phyloP scores from a whole-genome alignment of 192 early-diverging fungal genomes.

The Phlyctochytrium planicorne region DNA sequence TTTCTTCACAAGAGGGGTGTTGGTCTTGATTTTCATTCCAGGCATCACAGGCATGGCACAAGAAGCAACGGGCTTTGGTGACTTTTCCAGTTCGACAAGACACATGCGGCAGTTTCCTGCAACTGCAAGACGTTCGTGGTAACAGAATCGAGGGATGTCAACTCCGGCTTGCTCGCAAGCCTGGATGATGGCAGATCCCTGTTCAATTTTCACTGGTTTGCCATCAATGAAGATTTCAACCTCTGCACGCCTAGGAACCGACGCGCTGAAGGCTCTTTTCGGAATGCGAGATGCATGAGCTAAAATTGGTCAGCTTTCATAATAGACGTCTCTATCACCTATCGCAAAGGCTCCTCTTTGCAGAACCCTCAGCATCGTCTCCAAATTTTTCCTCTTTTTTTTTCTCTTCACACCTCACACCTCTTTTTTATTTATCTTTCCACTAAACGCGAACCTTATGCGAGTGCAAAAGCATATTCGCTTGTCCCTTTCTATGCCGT shows the following conservation, averaged over 20 bases:
- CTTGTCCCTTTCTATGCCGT: too few species aligned
- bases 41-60: constrained; percentile 97
- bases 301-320: too few species aligned
- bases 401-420: too few species aligned
- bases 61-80: constrained; percentile 94
- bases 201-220: constrained; percentile 84
- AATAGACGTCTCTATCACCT: too few species aligned
- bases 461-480: too few species aligned
- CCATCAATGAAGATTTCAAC: constrained; percentile 79
- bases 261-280: constrained; percentile 14
- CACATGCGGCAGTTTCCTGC: constrained; percentile 99
- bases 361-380: too few species aligned
- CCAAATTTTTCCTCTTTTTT: too few species aligned
- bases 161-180: constrained; percentile 95
- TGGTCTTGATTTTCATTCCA: constrained; percentile 96
- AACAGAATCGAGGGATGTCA: constrained; percentile 78
- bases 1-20: constrained; percentile 93
- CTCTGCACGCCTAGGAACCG: constrained; percentile 12
- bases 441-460: too few species aligned
- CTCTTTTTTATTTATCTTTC: too few species aligned
- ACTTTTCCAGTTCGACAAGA: constrained; percentile 94
- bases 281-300: too few species aligned
- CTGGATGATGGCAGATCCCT: constrained; percentile 94
- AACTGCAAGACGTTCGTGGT: constrained; percentile 89
- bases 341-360: too few species aligned